Percentiles rank a stretch among this genome's conserved stretches.
Evolutionary conservation across 176 grass and related monocot species (phyloP).

Genomic region (Phoenix roebelenii): DNA sequence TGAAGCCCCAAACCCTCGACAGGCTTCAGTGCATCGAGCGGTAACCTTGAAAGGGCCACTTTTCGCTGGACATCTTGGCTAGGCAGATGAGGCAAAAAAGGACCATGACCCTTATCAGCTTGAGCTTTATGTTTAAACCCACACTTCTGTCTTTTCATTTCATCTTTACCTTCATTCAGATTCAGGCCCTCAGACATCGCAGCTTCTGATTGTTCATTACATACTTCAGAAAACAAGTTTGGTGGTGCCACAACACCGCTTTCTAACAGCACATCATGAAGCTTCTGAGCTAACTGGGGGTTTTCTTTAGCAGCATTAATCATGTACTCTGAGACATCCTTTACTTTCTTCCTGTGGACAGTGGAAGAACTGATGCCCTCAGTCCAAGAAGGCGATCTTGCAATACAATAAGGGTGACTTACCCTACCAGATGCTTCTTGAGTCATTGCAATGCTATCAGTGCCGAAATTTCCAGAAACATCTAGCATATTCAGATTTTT

Average conservation of each 20-base stretch:
- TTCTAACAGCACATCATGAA: conserved; percentile 93
- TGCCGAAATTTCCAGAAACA: conserved; percentile 2
- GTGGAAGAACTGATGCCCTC: conserved; percentile 35
- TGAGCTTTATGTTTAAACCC: neutral
- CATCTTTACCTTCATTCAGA: conserved; percentile 27
- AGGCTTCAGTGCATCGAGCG: conserved; percentile 42
- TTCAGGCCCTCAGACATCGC: conserved; percentile 1
- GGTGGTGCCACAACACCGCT: conserved; percentile 88
- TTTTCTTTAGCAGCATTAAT: conserved; percentile 99
- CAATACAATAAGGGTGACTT: conserved; percentile 5
- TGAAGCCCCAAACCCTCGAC: conserved; percentile 38
- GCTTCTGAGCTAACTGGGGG: conserved; percentile 77
- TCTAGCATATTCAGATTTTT: neutral
- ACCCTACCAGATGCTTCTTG: conserved; percentile 9
- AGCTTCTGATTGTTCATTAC: conserved; percentile 52
- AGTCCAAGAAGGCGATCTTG: conserved; percentile 20
- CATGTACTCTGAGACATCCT: conserved; percentile 98
- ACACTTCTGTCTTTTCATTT: conserved; percentile 25
- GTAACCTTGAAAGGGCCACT: neutral
- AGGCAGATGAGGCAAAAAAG: conserved; percentile 36
- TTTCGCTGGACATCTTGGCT: neutral
- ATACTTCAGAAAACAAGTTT: conserved; percentile 90
- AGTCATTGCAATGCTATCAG: conserved; percentile 1
- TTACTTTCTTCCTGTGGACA: conserved; percentile 84
- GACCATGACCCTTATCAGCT: conserved; percentile 41